These are phyloP conservation scores for Citrus hindsii DNA, from an alignment of 345 rosid genomes.

Conservation along the genomic window DNA sequence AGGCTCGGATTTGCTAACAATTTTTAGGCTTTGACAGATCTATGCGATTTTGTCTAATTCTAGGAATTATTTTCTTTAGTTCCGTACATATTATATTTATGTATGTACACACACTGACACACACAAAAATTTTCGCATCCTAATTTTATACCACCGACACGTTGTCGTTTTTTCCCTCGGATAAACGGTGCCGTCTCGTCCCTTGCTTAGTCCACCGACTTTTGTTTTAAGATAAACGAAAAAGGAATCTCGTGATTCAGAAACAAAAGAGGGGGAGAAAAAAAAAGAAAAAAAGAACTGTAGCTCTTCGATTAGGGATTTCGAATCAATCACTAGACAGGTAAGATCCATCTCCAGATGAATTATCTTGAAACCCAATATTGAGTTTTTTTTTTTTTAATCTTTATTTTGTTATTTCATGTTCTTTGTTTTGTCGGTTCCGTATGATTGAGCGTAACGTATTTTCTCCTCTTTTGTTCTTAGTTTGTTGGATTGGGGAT, in stretches of 20 bases:
- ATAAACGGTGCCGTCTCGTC: neutral
- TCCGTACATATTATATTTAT: neutral
- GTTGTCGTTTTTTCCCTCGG: neutral
- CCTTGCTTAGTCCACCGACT: neutral
- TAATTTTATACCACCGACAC: neutral
- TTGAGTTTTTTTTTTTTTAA: too few species aligned
- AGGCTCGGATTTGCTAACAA: neutral
- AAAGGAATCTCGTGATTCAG: neutral
- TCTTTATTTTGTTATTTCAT: neutral
- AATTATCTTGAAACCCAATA: neutral
- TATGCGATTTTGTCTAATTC: neutral
- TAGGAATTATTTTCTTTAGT: neutral
- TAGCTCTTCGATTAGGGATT: neutral
- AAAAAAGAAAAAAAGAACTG: too few species aligned
- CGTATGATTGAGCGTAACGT: neutral
- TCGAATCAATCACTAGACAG: neutral
- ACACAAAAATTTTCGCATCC: neutral
- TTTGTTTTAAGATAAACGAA: neutral
- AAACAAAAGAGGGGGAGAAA: neutral
- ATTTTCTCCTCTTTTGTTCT: neutral
- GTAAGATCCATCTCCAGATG: neutral
- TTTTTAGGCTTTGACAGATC: neutral
- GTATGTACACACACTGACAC: rapidly evolving
- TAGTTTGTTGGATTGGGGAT: neutral
- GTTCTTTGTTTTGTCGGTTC: neutral